These are phyloP conservation scores for Cymbidium sinense DNA, from an alignment of 106 monocot genomes.

Conservation along the genomic window DNA sequence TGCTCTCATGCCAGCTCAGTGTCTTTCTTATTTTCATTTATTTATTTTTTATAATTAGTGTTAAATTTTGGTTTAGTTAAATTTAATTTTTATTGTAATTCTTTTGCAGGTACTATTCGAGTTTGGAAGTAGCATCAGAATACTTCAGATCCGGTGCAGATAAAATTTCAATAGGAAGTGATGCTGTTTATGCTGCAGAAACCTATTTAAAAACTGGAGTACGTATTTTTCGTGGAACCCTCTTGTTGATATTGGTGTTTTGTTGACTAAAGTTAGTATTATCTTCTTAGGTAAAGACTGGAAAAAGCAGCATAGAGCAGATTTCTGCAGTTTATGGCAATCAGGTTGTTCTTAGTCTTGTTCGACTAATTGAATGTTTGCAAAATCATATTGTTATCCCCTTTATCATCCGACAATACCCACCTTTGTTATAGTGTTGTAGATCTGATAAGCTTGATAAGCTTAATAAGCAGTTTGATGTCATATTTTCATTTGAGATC, in stretches of 20 bases:
- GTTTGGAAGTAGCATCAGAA: conserved; percentile 96
- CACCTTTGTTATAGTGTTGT: neutral
- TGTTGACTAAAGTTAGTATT: neutral
- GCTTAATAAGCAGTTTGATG: neutral
- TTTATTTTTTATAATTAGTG: neutral
- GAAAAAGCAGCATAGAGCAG: conserved; percentile 94
- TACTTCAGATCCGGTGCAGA: conserved; percentile 99
- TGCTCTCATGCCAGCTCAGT: neutral
- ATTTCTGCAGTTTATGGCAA: conserved; percentile 92
- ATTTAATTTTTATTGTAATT: neutral
- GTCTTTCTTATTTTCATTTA: neutral
- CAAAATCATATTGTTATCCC: neutral
- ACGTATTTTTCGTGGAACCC: conserved; percentile 18
- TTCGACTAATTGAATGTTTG: neutral
- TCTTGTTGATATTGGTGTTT: neutral
- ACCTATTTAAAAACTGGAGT: conserved; percentile 74
- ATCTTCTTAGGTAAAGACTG: conserved; percentile 65
- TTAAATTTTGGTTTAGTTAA: neutral
- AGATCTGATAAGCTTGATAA: neutral
- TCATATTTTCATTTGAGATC: neutral
- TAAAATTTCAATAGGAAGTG: conserved; percentile 99
- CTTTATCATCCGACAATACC: neutral
- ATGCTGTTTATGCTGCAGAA: conserved; percentile 98
- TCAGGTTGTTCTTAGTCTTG: conserved; percentile 42
- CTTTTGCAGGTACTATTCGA: conserved; percentile 76